phyloP scores from a whole-genome alignment of 2,329 filamentous ascomycete genomes.

The Aspergillus uvarum region DNA sequence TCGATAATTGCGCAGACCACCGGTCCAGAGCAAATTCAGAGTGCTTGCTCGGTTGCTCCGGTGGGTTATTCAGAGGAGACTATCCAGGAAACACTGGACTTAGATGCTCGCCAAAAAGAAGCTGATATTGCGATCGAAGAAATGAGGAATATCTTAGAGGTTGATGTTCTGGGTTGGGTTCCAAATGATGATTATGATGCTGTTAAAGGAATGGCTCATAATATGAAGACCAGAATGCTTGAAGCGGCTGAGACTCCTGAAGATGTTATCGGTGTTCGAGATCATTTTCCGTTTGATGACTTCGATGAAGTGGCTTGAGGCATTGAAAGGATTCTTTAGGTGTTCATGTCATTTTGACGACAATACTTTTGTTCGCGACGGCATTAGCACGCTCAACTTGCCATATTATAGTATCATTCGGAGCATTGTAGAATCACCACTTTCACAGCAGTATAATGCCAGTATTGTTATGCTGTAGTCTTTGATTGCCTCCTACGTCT shows the following conservation, averaged over 20 bases:
- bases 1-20: neutral
- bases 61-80: constrained; percentile 16
- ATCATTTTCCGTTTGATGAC: constrained; percentile 22
- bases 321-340: neutral
- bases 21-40: neutral
- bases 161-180: constrained; percentile 26
- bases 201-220: constrained; percentile 14
- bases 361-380: no score
- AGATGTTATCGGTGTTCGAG: constrained; percentile 11
- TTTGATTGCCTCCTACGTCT: no score
- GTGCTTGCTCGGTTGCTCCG: constrained; percentile 10
- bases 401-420: no score
- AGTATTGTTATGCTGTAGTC: no score
- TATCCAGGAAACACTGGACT: constrained; percentile 13
- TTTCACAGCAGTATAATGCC: no score
- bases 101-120: constrained; percentile 20
- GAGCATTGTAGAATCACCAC: no score
- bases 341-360: no score
- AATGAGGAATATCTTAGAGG: constrained; percentile 19
- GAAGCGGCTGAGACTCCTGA: constrained; percentile 19
- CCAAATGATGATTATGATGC: constrained; percentile 23
- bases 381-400: no score
- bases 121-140: constrained; percentile 22
- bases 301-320: constrained; percentile 13
- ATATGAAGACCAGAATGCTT: constrained; percentile 22